Conservation (phyloP, 345 rosid species). For the Luvunga scandens region DNA sequence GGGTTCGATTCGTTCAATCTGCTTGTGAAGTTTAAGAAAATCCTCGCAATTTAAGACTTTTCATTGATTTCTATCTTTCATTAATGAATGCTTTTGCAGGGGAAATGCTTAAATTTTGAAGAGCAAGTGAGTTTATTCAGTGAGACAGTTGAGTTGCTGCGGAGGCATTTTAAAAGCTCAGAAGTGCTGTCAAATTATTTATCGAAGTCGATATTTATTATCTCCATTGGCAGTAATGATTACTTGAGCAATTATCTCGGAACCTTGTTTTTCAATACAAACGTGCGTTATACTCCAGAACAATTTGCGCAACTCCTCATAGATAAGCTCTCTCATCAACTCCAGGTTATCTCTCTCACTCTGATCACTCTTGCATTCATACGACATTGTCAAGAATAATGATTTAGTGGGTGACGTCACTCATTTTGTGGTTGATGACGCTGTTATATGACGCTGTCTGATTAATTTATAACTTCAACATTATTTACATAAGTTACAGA, state of each 20-base stretch:
- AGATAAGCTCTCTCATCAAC: conserved; percentile 18
- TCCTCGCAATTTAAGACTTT: no score
- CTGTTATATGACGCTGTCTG: no score
- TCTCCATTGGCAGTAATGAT: conserved; percentile 44
- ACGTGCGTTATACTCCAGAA: conserved; percentile 17
- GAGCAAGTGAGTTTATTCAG: conserved; percentile 38
- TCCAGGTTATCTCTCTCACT: conserved; percentile 23
- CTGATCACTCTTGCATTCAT: neutral
- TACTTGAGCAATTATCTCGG: conserved; percentile 25
- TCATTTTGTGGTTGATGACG: neutral
- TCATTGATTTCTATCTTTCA: neutral
- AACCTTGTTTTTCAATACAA: neutral
- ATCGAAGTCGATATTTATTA: conserved; percentile 32
- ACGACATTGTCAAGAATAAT: neutral
- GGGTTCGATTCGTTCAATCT: no score
- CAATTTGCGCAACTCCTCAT: conserved; percentile 31
- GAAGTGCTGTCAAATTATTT: conserved; percentile 20
- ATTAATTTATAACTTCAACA: no score
- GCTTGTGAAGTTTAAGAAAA: no score
- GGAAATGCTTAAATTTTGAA: conserved; percentile 38
- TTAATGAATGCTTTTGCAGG: conserved; percentile 23
- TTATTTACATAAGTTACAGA: no score
- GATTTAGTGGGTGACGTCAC: neutral
- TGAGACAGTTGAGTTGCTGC: conserved; percentile 9
- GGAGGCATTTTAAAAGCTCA: conserved; percentile 13